phyloP scores from a whole-genome alignment of 2,329 filamentous ascomycete genomes.

The Anisogramma anomala region DNA sequence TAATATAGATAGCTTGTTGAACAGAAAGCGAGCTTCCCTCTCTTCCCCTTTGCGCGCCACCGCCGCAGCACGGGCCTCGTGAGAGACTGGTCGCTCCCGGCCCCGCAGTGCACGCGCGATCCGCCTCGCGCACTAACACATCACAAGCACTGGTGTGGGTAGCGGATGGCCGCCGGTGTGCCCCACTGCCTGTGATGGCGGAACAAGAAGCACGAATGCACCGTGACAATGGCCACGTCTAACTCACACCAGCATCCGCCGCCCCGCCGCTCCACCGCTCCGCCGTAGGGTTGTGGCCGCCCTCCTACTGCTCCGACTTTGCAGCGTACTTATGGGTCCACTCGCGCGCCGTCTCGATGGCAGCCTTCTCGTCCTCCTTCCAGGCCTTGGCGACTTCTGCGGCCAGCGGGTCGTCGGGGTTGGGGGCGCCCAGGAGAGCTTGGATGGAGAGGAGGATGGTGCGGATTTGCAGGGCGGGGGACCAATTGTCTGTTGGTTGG shows the following conservation, averaged over 20 bases:
- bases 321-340: constrained; percentile 79
- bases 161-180: too few species aligned
- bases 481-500: constrained; percentile 74
- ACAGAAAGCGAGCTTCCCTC: too few species aligned
- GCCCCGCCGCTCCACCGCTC: background rate
- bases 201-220: too few species aligned
- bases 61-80: too few species aligned
- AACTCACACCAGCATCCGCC: too few species aligned
- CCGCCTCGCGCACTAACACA: too few species aligned
- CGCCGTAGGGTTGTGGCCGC: background rate
- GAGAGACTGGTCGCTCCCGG: too few species aligned
- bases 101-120: too few species aligned
- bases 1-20: too few species aligned
- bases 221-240: too few species aligned
- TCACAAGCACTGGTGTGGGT: too few species aligned
- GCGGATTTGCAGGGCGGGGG: constrained; percentile 89
- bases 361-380: constrained; percentile 91
- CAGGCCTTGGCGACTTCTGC: constrained; percentile 96
- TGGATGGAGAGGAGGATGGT: constrained; percentile 99
- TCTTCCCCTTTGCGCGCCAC: too few species aligned
- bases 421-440: constrained; percentile 86
- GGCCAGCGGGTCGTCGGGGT: constrained; percentile 95
- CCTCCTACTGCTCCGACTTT: constrained; percentile 6
- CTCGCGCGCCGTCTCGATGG: constrained; percentile 82
- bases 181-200: background rate